Base-by-base conservation (phyloP, 169 alveolate species). In the Hepatocystis sp. region DNA sequence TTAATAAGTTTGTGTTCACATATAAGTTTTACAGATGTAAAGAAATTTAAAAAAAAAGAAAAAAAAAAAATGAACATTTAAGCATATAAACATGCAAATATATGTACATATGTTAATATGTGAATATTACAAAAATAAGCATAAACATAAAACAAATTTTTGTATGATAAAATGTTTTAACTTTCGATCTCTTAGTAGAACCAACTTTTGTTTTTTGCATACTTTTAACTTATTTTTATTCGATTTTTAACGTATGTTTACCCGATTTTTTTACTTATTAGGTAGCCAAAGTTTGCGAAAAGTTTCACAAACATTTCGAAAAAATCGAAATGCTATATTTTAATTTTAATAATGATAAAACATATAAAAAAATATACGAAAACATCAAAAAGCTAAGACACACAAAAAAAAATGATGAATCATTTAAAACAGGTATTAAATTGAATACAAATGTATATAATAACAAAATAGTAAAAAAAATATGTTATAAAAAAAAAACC, bases 291-390 rank as follows among this genome's bases (percentile, higher is more conserved):
- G 64, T 71, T 1, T 56, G 86, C 52, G 13, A 61, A 46, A 71
- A 56, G 27, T 71, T 71, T 19, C 53, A 71, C 15, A 46, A 47
- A 19, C 15, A 71, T 46, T 71, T 71, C 40, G 86, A 71, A 8
- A 71, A 71, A 47, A 61, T 71, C 8, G 86, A 71, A 39, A 58
- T 52, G 39, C 64, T 71, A 11, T 71, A 71, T 47, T 71, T 34
- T 25, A 55, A 71, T 52, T 71, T 71, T 28, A 56, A 71, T 23
- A 71, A 61, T 15, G 86, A 71, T 40, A 71, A 71, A 30, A 71
- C 86, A 13, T 71, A 71, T 36, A 71, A 71, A 46, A 71, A 71
- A 64, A 71, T 71, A 28, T 71, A 71, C 44, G 76, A 71, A 36
- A 71, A 71, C n/a, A 36, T 71, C 25, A 44, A 64, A 51, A 71